Evolutionary conservation across 139 green algal species (phyloP), one percentile per base, ranked within the genome.

Genomic region (Tetraselmis striata): DNA sequence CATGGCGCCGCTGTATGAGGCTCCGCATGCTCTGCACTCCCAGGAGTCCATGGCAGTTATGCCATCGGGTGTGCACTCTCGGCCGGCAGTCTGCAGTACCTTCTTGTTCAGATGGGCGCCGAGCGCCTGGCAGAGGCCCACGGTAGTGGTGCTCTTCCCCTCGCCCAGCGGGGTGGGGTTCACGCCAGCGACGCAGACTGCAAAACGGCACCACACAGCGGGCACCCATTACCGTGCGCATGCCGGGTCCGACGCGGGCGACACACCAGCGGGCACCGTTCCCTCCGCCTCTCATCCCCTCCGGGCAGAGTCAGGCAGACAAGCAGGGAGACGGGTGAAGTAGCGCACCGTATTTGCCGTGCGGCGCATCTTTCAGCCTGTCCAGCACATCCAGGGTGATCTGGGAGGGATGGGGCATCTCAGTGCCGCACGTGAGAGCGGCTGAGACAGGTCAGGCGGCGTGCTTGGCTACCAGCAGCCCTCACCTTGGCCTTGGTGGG

Each of bases 141-240:
- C 94, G 1, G 97, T 99, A 23, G 96, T 99, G 25, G 97, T 99
- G 81, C 88, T 95, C 88, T 99, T 99, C 83, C 97, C 97, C 81
- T 96, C 94, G 1, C 93, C 94, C 80, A 99, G 88, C 0, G 97
- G 97, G 1, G 97, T 99, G n/a, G 97, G 97, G 0, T 93, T 98
- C 82, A 99, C 98, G 77, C 97, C 97, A 0, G 90, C 95, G 11
- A 99, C 95, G n/a, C 98, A 92, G 1, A 99, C 93, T 95, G 86
- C 80, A 86, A 2, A 31, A 79, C 11, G 0, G 23, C 74, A 11
- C 0, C 28, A 1, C n/a, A 74, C 31, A 87, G 29, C 45, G 77
- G 31, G 25, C 25, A 75, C 22, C 74, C 74, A 26, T 18, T 18
- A 75, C 22, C 22, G 58, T 23, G 58, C 22, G 58, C 22, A 18